Percentiles rank a stretch among this genome's conserved stretches.
These are phyloP conservation scores for Geum urbanum DNA, from an alignment of 306 rosid species.

Conservation along the genomic window DNA sequence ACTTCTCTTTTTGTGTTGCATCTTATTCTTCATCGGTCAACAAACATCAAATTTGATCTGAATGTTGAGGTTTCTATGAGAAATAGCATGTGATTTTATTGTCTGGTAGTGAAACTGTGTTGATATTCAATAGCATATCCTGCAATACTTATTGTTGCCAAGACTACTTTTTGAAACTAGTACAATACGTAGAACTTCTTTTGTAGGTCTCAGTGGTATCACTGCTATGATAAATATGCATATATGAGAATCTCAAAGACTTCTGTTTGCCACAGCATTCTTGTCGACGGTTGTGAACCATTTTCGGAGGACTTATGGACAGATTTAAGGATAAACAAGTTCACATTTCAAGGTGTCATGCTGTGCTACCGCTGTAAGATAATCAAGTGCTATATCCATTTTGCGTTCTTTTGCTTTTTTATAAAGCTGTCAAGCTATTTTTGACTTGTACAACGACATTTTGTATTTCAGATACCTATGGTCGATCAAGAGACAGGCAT, in stretches of 20 bases:
- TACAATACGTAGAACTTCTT: background rate
- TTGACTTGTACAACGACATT: background rate
- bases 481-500: constrained; percentile 71
- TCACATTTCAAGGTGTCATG: constrained; percentile 66
- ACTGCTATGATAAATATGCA: background rate
- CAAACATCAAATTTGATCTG: too few species aligned
- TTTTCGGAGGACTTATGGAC: constrained; percentile 84
- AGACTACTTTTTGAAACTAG: background rate
- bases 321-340: constrained; percentile 52
- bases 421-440: background rate
- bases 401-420: constrained; percentile 3
- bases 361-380: constrained; percentile 89
- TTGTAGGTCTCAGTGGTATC: background rate
- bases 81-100: too few species aligned
- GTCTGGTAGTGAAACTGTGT: background rate
- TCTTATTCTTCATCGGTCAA: too few species aligned
- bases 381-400: constrained; percentile 14
- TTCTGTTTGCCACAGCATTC: constrained; percentile 44
- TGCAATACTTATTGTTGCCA: background rate
- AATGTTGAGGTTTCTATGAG: too few species aligned
- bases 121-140: background rate
- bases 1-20: constrained; percentile 2
- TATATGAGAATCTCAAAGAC: background rate
- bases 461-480: constrained; percentile 54
- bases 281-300: constrained; percentile 68